Base-by-base conservation (phyloP, 371 early-diverging fungal species). In the Rhizopus arrhizus region DNA sequence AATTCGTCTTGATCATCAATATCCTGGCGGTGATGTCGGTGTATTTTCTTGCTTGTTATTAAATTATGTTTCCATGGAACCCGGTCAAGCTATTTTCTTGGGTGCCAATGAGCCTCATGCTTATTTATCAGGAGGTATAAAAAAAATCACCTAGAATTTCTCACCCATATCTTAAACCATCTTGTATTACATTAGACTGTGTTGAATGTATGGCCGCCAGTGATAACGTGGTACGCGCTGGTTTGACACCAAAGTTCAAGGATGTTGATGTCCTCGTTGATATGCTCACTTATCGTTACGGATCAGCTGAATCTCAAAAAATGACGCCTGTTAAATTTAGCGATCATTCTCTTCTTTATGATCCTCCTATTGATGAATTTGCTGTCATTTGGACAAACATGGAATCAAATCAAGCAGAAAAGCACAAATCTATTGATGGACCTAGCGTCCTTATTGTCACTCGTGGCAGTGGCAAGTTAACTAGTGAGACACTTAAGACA, bases 71-170 rank as follows among this genome's bases (percentile, higher is more conserved):
- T 62, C 68, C 8, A 77, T 98, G 65, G 58, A 65, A 45, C 92
- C 95, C 6, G 96, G 96, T 3, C 88, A 96, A 49, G 95, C 92
- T n/a, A 89, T 97, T 51, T 98, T 91, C 70, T 77, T 98, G 70
- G 95, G 93, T 4, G 96, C 97, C 1, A 95, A 97, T 66, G 97
- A 97, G 64, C 99, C 97, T 29, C 97, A 97, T 73, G 97, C 99
- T 4, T 98, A 98, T 64, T 65, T 97, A 42, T 93, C 89, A 45
- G 97, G 97, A 74, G 92, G 92, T 90, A 74, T 66, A 28, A 53
- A 31, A 15, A 38, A 15, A 42, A 50, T 32, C 15, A 51, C 49
- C 57, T 28, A 46, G 12, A 40, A 47, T 35, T 34, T 48, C 32
- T 12, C 48, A 52, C 15, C 11, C 22, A 58, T 36, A 15, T 41